Conservation (phyloP, 768 basidiomycete species). For the Serpula lacrymans region DNA sequence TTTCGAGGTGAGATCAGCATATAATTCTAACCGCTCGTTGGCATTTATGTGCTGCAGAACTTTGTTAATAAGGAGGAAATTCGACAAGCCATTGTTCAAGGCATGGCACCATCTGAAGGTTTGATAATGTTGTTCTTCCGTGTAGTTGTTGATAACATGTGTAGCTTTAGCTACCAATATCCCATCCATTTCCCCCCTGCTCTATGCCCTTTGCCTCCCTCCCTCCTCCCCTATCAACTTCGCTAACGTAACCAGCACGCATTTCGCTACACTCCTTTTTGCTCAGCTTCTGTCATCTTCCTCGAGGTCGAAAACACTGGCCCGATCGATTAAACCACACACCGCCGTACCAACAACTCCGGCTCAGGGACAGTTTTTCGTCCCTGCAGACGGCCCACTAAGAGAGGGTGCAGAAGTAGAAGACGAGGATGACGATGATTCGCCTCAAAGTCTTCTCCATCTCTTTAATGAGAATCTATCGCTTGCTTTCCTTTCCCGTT, state of each 20-base stretch:
- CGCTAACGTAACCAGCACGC: slow-evolving; percentile 57
- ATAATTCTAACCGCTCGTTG: background rate
- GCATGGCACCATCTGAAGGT: slow-evolving; percentile 66
- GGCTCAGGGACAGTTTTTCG: slow-evolving; percentile 54
- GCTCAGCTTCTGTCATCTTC: slow-evolving; percentile 73
- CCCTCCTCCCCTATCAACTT: slow-evolving; percentile 60
- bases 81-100: slow-evolving; percentile 62
- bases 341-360: slow-evolving; percentile 27
- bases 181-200: slow-evolving; percentile 59
- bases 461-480: slow-evolving; percentile 90
- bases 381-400: slow-evolving; percentile 66
- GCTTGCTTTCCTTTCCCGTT: slow-evolving; percentile 75
- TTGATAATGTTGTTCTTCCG: slow-evolving; percentile 25
- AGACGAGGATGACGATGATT: slow-evolving; percentile 54
- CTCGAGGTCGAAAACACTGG: slow-evolving; percentile 57
- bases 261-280: slow-evolving; percentile 76
- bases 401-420: slow-evolving; percentile 29
- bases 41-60: slow-evolving; percentile 42
- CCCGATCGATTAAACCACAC: slow-evolving; percentile 61
- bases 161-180: slow-evolving; percentile 26
- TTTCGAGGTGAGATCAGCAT: slow-evolving; percentile 65
- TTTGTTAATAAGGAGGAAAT: slow-evolving; percentile 75
- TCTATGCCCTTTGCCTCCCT: slow-evolving; percentile 62
- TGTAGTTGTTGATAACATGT: slow-evolving; percentile 8
- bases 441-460: slow-evolving; percentile 71